Evolutionary conservation across 148 eudicot species (phyloP).

Genomic region (Silene latifolia): DNA sequence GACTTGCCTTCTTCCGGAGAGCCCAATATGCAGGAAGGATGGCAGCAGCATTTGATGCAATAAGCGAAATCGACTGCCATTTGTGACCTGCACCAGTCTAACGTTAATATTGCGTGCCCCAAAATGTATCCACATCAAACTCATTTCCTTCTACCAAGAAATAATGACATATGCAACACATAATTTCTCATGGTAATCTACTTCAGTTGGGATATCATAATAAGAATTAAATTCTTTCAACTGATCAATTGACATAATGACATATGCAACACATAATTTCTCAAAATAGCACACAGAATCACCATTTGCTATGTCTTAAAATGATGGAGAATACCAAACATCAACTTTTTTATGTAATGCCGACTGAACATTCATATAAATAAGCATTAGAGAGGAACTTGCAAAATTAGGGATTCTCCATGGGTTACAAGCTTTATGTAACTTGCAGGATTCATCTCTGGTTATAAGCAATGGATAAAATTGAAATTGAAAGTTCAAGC

Average conservation of each 20-base stretch:
- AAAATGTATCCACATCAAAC: background rate
- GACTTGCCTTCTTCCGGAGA: constrained; percentile 68
- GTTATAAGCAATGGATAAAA: too few relatives aligned
- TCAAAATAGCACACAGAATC: background rate
- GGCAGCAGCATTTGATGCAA: constrained; percentile 95
- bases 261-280: background rate
- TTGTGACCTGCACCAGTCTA: constrained; percentile 68
- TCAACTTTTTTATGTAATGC: background rate
- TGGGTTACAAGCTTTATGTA: background rate
- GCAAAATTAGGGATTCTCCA: background rate
- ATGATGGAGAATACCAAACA: background rate
- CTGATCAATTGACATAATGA: background rate
- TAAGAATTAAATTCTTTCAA: background rate
- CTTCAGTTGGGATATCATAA: background rate
- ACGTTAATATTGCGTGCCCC: background rate
- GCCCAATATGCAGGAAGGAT: constrained; percentile 90
- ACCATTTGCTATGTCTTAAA: too few relatives aligned
- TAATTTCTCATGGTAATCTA: background rate
- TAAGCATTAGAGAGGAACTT: background rate
- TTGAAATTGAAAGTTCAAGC: too few relatives aligned
- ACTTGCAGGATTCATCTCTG: too few relatives aligned
- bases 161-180: too few relatives aligned
- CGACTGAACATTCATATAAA: background rate
- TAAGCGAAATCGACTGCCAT: constrained; percentile 75
- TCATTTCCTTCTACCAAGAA: background rate